Base-by-base conservation (phyloP, 768 basidiomycete species). In the Obba rivulosa region DNA sequence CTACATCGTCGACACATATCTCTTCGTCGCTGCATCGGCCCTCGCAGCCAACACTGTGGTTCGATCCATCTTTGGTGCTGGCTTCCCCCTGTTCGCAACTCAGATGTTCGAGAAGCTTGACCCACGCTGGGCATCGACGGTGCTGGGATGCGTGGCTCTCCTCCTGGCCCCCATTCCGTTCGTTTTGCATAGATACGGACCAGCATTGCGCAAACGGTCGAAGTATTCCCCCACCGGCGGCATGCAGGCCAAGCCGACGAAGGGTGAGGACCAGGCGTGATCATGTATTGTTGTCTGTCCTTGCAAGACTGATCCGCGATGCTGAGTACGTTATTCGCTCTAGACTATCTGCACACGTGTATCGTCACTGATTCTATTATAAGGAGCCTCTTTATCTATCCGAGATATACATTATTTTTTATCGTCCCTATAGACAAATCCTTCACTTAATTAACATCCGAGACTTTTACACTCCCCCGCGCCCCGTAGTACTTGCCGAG, bases 1-100 rank as follows among this genome's bases (percentile, higher is more conserved):
- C 58, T 84, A 84, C 59, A 74, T 81, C 41, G 76, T 83, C 46
- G 82, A 84, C 61, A 72, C 78, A 7, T 83, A 83, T 57, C 62
- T 81, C 31, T 62, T 70, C 53, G 70, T 76, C 13, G 76, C 81
- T 17, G 80, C 81, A 2, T 78, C 77, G n/a, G 80, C 80, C 3
- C 64, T 83, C 18, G 76, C 81, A 5, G 67, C 73, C 9, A 79
- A 62, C 50, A 81, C 77, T 3, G 76, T 82, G 34, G 62, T 76
- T 9, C 76, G 80, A 3, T 60, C 58, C 44, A 28, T 59, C 36
- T 62, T 64, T 52, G 62, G 57, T 41, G 60, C 62, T 7, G 43
- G 52, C 34, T 64, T 64, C 57, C 63, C 63, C 23, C 54, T 64
- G 20, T 42, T 46, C 46, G 34, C 51, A 47, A 59, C 53, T 22